A percentile compares a stretch with the other conserved stretches of the same genome.
Evolutionary conservation across 768 basidiomycete species (phyloP).

Genomic region (Pholiota molesta): DNA sequence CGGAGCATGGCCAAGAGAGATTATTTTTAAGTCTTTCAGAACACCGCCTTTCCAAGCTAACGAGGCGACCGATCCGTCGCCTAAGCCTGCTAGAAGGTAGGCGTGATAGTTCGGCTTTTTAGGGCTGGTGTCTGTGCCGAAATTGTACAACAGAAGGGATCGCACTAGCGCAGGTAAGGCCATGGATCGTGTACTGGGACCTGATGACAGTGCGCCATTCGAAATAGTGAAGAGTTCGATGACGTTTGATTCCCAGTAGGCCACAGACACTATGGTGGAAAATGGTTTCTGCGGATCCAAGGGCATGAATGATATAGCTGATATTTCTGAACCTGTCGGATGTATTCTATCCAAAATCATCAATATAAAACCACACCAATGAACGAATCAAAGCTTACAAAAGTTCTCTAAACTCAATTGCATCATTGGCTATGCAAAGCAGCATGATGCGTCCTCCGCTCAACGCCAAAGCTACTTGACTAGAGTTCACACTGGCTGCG

Average conservation of each 20-base stretch:
- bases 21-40: slow-evolving; percentile 55
- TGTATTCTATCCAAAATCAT: slow-evolving; percentile 9
- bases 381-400: slow-evolving; percentile 16
- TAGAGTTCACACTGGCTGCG: slow-evolving; percentile 68
- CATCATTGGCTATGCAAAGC: slow-evolving; percentile 49
- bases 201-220: slow-evolving; percentile 27
- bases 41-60: slow-evolving; percentile 49
- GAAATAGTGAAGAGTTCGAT: slow-evolving; percentile 56
- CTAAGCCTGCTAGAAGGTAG: slow-evolving; percentile 73
- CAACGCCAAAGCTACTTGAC: slow-evolving; percentile 67
- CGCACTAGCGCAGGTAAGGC: slow-evolving; percentile 45
- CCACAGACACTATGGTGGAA: slow-evolving; percentile 57
- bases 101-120: slow-evolving; percentile 42
- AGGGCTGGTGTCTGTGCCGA: slow-evolving; percentile 43
- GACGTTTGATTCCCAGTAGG: slow-evolving; percentile 74
- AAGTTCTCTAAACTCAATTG: slow-evolving; percentile 19
- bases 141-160: slow-evolving; percentile 59
- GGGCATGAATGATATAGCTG: slow-evolving; percentile 68
- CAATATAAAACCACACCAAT: neutral
- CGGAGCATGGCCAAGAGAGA: slow-evolving; percentile 69
- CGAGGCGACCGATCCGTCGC: slow-evolving; percentile 71
- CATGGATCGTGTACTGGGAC: slow-evolving; percentile 25
- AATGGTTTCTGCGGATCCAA: slow-evolving; percentile 49
- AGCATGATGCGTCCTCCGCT: slow-evolving; percentile 53
- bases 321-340: slow-evolving; percentile 51